These are phyloP conservation scores for Fusarium sp. DNA, from an alignment of 2,329 filamentous ascomycete genomes.

Conservation along the genomic window DNA sequence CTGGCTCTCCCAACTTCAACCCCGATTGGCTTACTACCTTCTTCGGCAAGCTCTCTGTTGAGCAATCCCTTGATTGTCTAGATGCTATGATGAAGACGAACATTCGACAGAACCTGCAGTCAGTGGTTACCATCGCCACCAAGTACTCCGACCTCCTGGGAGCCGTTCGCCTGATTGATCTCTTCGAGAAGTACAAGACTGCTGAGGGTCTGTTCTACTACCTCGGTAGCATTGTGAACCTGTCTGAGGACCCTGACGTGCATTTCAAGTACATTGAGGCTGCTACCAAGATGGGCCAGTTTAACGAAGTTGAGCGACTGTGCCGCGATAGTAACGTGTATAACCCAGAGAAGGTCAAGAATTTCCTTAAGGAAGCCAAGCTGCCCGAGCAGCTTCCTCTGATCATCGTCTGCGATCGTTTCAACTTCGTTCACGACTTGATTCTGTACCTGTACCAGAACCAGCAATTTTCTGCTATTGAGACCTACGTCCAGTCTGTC, in stretches of 20 bases:
- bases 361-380: slow-evolving; percentile 97
- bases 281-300: slow-evolving; percentile 90
- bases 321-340: slow-evolving; percentile 92
- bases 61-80: slow-evolving; percentile 92
- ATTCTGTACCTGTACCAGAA: slow-evolving; percentile 98
- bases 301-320: slow-evolving; percentile 96
- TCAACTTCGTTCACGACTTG: slow-evolving; percentile 97
- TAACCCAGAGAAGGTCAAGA: slow-evolving; percentile 96
- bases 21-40: slow-evolving; percentile 91
- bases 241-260: slow-evolving; percentile 94
- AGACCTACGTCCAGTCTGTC: slow-evolving; percentile 96
- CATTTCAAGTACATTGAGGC: slow-evolving; percentile 99
- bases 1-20: slow-evolving; percentile 83
- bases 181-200: slow-evolving; percentile 98
- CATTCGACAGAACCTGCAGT: slow-evolving; percentile 95
- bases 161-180: slow-evolving; percentile 84
- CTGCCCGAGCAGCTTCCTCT: slow-evolving; percentile 92
- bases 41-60: slow-evolving; percentile 94
- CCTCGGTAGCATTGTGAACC: slow-evolving; percentile 95
- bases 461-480: slow-evolving; percentile 98
- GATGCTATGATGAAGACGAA: slow-evolving; percentile 97
- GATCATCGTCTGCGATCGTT: slow-evolving; percentile 99
- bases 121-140: slow-evolving; percentile 93
- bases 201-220: slow-evolving; percentile 98
- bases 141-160: slow-evolving; percentile 98